Evolutionary conservation across 2,329 filamentous ascomycete genomes (phyloP), one percentile per base, ranked within the genome.

Genomic region (Zymoseptoria passerinii): DNA sequence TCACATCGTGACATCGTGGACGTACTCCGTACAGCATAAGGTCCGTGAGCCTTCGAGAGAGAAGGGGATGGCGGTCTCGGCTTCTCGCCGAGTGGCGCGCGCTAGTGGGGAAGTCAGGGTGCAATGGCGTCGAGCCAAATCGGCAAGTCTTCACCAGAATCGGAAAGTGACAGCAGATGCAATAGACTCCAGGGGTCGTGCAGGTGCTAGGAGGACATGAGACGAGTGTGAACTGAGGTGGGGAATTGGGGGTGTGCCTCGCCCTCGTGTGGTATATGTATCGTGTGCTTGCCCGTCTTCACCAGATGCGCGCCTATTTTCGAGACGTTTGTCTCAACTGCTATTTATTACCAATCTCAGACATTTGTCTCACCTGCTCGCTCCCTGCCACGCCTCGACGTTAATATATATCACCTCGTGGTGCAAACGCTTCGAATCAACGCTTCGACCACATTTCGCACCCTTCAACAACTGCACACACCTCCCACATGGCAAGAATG

Each of bases 401-500:
- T 16, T 13, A 16, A 7, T 54, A 54, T 48, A 48, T 54, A 49
- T 23, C 10, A 44, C 13, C 35, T 44, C 35, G n/a, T n/a, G 35
- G 13, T 6, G 53, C 58, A 56, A 49, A 52, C 29, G 19, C 40
- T 48, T 58, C 53, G 48, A 50, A 52, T 51, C 50, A 27, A 52
- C 50, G 48, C 48, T 56, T 54, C 53, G 20, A 18, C 19, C 50
- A 35, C 48, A 29, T 13, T 48, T 28, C 35, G 35, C 50, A 50
- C 29, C 23, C 65, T 49, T 66, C 48, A 23, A 18, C 50, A 23
- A 50, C 13, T 52, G 18, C 54, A 19, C 28, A 23, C 50, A 18
- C 28, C 23, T 29, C 8, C 27, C 29, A 52, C 29, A 23, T 52
- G 19, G n/a, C 19, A 53, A 57, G 52, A 48, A 72, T 72, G 70